A percentile compares a stretch with the other conserved stretches of the same genome.
phyloP scores from a whole-genome alignment of 352 stramenopile species.

The Blastocystis sp. region DNA sequence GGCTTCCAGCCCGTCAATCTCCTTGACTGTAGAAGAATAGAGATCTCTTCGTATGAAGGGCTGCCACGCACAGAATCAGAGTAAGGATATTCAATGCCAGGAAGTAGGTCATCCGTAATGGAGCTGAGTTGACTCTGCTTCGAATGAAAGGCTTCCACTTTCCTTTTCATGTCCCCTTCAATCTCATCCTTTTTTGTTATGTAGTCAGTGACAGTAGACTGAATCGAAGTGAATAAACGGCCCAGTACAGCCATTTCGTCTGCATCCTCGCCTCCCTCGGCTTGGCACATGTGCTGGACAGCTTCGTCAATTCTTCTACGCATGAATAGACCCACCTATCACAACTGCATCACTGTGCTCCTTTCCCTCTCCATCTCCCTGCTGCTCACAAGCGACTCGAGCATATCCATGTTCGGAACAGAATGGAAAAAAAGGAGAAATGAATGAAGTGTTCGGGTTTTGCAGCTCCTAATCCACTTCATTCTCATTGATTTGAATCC shows the following conservation, averaged over 20 bases:
- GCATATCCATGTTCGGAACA: neutral
- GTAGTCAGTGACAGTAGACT: neutral
- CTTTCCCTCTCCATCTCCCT: neutral
- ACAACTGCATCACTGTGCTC: neutral
- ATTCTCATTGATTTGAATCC: neutral
- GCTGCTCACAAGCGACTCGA: neutral
- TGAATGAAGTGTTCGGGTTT: slow-evolving; percentile 40
- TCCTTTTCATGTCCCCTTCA: neutral
- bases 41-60: slow-evolving; percentile 53
- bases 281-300: neutral
- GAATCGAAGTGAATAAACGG: slow-evolving; percentile 14
- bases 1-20: neutral
- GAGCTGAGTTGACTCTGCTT: neutral
- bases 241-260: slow-evolving; percentile 41
- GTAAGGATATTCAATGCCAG: slow-evolving; percentile 48
- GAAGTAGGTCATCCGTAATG: slow-evolving; percentile 7
- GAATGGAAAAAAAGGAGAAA: neutral
- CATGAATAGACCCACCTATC: neutral
- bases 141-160: neutral
- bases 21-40: neutral
- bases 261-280: slow-evolving; percentile 1
- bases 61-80: neutral
- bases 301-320: slow-evolving; percentile 11
- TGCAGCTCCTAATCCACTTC: neutral
- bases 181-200: neutral